Percentiles rank a stretch among this genome's conserved stretches.
Evolutionary conservation across 257 asterid genomes (phyloP).

Genomic region (Salvia hispanica): DNA sequence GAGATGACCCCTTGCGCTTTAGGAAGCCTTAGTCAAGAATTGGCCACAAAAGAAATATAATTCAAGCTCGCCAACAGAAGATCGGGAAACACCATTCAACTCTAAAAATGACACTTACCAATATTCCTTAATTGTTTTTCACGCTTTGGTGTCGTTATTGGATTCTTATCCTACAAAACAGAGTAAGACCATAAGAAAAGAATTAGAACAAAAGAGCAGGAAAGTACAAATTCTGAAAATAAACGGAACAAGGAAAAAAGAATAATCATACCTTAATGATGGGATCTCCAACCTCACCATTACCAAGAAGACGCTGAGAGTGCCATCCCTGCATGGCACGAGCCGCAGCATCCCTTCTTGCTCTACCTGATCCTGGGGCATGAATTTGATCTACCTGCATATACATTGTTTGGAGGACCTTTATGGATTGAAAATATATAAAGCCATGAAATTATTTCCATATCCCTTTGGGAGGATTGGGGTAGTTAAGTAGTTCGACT

Average conservation of each 20-base stretch:
- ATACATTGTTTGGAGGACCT: conserved; percentile 21
- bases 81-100: conserved; percentile 22
- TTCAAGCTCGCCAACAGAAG: conserved; percentile 27
- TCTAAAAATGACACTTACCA: conserved; percentile 50
- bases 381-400: conserved; percentile 68
- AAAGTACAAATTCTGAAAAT: conserved; percentile 9
- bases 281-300: conserved; percentile 94
- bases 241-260: conserved; percentile 8
- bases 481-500: background rate
- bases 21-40: conserved; percentile 60
- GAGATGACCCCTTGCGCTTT: conserved; percentile 82
- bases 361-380: conserved; percentile 81
- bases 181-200: conserved; percentile 24
- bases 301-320: conserved; percentile 79
- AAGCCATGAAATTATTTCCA: conserved; percentile 5
- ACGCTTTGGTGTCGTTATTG: conserved; percentile 59
- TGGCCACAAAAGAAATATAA: conserved; percentile 31
- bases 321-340: conserved; percentile 99
- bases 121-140: conserved; percentile 80
- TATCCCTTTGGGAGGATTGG: conserved; percentile 8
- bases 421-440: conserved; percentile 10
- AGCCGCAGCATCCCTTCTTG: conserved; percentile 97
- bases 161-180: conserved; percentile 64
- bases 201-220: conserved; percentile 15
- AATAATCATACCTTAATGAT: conserved; percentile 62